Percentiles rank a stretch among this genome's conserved stretches.
Conservation (phyloP, 1,139 yeast genomes). For the Debaryomyces singareniensis region DNA sequence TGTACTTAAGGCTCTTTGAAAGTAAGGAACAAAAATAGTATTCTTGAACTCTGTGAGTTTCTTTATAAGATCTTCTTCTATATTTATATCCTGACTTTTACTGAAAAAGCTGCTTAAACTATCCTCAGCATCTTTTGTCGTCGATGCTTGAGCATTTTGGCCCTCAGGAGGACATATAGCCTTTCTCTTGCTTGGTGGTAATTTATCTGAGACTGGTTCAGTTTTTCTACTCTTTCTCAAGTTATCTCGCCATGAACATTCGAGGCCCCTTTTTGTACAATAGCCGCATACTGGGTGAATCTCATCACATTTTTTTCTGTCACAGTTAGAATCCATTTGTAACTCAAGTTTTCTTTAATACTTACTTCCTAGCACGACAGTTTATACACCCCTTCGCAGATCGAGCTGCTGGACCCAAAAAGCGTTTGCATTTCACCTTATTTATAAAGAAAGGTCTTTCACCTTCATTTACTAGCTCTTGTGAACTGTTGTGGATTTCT, state of each 20-base stretch:
- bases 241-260: conserved; percentile 36
- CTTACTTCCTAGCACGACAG: conserved; percentile 5
- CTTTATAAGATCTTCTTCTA: no score
- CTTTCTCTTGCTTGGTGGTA: neutral
- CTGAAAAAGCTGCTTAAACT: no score
- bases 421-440: conserved; percentile 3
- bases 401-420: conserved; percentile 6
- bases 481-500: neutral
- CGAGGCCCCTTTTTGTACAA: conserved; percentile 47
- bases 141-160: no score
- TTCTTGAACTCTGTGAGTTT: no score
- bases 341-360: neutral
- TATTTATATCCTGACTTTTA: neutral
- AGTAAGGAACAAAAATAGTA: no score
- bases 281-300: conserved; percentile 54
- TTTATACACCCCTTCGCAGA: conserved; percentile 9
- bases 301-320: conserved; percentile 69
- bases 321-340: neutral
- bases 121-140: no score
- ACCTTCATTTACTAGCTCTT: neutral
- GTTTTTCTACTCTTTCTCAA: no score
- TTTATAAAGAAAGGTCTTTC: neutral
- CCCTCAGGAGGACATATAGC: no score
- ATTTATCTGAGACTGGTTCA: neutral
- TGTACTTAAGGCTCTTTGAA: no score